These are phyloP conservation scores for Colletotrichum caudatum DNA, from an alignment of 2,329 filamentous ascomycete species.

Conservation along the genomic window DNA sequence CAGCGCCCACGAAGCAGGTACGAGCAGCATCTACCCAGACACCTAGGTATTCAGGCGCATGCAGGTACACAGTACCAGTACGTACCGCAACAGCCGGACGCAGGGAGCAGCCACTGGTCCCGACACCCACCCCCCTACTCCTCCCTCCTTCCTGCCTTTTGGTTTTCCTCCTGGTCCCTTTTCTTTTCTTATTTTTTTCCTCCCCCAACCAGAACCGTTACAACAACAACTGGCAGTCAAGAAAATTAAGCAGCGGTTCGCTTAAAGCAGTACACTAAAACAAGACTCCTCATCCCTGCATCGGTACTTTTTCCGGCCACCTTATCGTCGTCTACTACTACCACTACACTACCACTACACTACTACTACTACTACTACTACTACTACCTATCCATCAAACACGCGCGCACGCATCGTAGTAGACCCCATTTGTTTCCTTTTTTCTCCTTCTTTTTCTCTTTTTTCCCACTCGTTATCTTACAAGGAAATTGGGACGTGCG, in stretches of 20 bases:
- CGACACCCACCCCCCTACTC: background rate
- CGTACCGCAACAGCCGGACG: slow-evolving; percentile 12
- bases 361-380: background rate
- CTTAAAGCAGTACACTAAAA: slow-evolving; percentile 16
- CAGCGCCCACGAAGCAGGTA: too few relatives aligned
- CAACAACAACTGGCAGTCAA: slow-evolving; percentile 24
- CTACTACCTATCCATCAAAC: too few relatives aligned
- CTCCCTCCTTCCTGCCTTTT: background rate
- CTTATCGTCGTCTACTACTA: background rate
- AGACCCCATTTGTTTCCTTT: background rate
- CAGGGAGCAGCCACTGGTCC: slow-evolving; percentile 20
- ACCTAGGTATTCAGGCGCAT: too few relatives aligned
- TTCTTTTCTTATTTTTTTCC: background rate
- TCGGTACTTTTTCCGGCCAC: slow-evolving; percentile 27
- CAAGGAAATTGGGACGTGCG: background rate
- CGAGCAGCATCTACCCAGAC: too few relatives aligned
- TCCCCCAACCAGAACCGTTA: slow-evolving; percentile 7
- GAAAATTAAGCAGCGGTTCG: slow-evolving; percentile 27
- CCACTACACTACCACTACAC: too few relatives aligned
- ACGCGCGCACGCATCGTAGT: too few relatives aligned
- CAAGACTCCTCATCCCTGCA: slow-evolving; percentile 29
- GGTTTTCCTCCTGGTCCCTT: background rate
- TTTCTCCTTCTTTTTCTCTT: background rate
- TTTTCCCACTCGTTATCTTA: background rate
- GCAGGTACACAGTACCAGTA: too few relatives aligned